Conservation (phyloP, 768 basidiomycete species). For the button mushroom (Agaricus bisporus) region DNA sequence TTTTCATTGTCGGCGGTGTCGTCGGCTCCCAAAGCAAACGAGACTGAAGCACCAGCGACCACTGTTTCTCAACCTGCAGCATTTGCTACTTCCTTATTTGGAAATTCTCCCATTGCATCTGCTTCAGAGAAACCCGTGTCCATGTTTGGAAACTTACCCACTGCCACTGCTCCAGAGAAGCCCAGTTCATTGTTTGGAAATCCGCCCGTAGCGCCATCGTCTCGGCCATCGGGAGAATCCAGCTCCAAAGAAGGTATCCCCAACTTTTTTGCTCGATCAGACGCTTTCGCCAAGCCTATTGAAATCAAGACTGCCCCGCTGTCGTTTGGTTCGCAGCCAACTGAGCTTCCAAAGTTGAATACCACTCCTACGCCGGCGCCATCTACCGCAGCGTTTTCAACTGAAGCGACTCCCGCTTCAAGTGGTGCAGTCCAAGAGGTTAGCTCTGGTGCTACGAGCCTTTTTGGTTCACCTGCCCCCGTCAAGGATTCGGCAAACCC, state of each 20-base stretch:
- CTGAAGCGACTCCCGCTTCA: slow-evolving; percentile 11
- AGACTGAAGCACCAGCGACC: neutral
- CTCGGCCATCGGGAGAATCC: neutral
- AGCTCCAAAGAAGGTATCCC: slow-evolving; percentile 32
- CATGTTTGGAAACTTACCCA: slow-evolving; percentile 6
- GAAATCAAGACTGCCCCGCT: slow-evolving; percentile 22
- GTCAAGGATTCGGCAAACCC: slow-evolving; percentile 36
- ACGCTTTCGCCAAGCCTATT: slow-evolving; percentile 35
- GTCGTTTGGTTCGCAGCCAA: slow-evolving; percentile 12
- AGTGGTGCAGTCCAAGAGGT: slow-evolving; percentile 1
- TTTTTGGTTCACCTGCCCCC: slow-evolving; percentile 18
- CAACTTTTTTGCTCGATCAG: slow-evolving; percentile 59
- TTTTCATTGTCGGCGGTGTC: slow-evolving; percentile 41
- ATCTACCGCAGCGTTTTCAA: slow-evolving; percentile 5
- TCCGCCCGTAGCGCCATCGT: neutral
- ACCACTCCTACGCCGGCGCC: slow-evolving; percentile 3
- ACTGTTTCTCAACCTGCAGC: neutral
- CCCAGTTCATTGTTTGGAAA: slow-evolving; percentile 9
- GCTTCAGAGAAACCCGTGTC: slow-evolving; percentile 1
- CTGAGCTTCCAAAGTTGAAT: slow-evolving; percentile 14
- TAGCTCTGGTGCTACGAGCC: slow-evolving; percentile 1
- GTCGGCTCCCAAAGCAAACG: slow-evolving; percentile 6
- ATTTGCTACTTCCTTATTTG: slow-evolving; percentile 1
- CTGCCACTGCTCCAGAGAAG: slow-evolving; percentile 3
- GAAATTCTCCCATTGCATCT: neutral